Evolutionary conservation across 2,329 filamentous ascomycete species (phyloP).

Genomic region (Zymoseptoria crescenta): DNA sequence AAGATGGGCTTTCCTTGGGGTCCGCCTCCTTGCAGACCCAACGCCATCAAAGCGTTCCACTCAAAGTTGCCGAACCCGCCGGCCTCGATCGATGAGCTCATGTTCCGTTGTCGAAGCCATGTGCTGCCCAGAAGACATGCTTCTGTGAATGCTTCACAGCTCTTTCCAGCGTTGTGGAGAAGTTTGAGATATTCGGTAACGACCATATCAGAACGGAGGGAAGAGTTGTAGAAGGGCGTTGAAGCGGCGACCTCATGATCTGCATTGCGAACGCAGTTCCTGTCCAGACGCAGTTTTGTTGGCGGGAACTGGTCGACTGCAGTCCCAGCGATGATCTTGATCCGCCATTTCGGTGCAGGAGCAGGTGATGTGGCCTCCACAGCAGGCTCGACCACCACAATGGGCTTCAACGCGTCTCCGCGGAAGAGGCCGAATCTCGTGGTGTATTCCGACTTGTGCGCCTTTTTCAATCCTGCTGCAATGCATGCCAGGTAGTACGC

Average conservation of each 20-base stretch:
- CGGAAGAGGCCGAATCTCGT: slow-evolving; percentile 24
- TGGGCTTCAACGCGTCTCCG: slow-evolving; percentile 53
- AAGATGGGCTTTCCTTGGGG: slow-evolving; percentile 63
- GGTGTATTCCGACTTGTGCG: slow-evolving; percentile 53
- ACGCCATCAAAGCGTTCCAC: slow-evolving; percentile 71
- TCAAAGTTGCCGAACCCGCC: slow-evolving; percentile 94
- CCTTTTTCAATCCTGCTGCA: slow-evolving; percentile 58
- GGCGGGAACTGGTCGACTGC: slow-evolving; percentile 61
- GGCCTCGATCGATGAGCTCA: slow-evolving; percentile 57
- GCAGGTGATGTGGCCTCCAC: slow-evolving; percentile 1
- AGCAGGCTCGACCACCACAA: slow-evolving; percentile 44
- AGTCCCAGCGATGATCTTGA: slow-evolving; percentile 71
- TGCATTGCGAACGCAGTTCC: slow-evolving; percentile 58
- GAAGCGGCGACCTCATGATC: slow-evolving; percentile 40
- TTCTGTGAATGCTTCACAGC: slow-evolving; percentile 67
- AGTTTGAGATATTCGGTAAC: slow-evolving; percentile 68
- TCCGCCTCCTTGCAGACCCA: slow-evolving; percentile 71
- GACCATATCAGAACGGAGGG: slow-evolving; percentile 68
- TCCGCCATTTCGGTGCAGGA: slow-evolving; percentile 43
- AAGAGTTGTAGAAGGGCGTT: slow-evolving; percentile 85
- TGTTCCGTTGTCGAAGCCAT: slow-evolving; percentile 84
- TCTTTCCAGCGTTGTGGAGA: slow-evolving; percentile 60
- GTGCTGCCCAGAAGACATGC: slow-evolving; percentile 77
- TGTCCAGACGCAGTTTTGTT: slow-evolving; percentile 61
- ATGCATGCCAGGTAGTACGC: slow-evolving; percentile 86